Base-by-base conservation (phyloP, 768 basidiomycete species). In the Neoboletus subvelutipes region DNA sequence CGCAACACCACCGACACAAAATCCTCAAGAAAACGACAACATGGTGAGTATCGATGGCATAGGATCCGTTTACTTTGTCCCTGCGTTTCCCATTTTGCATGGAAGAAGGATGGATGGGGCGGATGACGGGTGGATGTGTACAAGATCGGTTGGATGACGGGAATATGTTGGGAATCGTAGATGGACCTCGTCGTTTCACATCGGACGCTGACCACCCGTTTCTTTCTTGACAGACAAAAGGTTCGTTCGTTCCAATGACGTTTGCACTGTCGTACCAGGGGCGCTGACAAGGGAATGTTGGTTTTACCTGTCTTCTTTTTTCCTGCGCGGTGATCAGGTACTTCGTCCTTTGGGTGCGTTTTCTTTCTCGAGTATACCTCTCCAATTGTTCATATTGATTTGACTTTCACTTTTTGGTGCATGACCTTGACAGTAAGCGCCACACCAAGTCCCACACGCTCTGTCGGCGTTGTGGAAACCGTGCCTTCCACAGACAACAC, bases 401-500 rank as follows among this genome's bases (percentile, higher is more conserved):
- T 26, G 12, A 26, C 36, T 33, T 8, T 15, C 20, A n/a, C 17
- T 18, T 33, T 8, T 48, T 26, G 26, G 26, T 41, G 33, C 37
- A 11, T 36, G 49, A 45, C 56, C 51, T 22, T 18, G 31, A 52
- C 15, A 93, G 94, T 91, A 95, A 95, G 83, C 83, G 93, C 74
- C 94, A 95, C 85, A 90, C 92, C 65, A 97, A 96, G 81, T 86
- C 92, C 63, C 94, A 96, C 83, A 94, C 93, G 55, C 87, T 98
- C 68, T 99, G 97, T 85, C 84, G 94, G 73, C 91, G 97, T 67
- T 99, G 97, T 78, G 94, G 94, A 64, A 84, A 88, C 77, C 87
- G 96, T 58, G 85, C 94, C 36, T 96, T 98, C 83, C 97, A 98
- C 86, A 90, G 86, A 77, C 96, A 99, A 80, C 92, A 99, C 83